Base-by-base conservation (phyloP, 2,329 filamentous ascomycete genomes). In the Penicillium concentricum region DNA sequence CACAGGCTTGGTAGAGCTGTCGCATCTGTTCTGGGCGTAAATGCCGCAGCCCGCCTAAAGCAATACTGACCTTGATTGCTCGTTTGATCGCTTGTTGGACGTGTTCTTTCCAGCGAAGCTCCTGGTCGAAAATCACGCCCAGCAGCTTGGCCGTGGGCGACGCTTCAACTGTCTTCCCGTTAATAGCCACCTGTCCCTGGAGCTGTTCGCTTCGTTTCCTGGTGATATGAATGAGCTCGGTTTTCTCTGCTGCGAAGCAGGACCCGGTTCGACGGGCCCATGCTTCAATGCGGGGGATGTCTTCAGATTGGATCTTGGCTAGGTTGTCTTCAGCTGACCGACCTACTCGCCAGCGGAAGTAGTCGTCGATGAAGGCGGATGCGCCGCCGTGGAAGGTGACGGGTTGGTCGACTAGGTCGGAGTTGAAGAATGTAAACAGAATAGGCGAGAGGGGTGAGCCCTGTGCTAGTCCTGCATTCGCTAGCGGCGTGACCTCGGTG, bases 361-460 rank as follows among this genome's bases (percentile, higher is more conserved):
- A 51, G 20, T 51, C 39, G 16, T 51, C 30, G 26, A 52, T 44
- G 10, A 45, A 52, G 13, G 39, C 32, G 2, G 39, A 51, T 10
- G 49, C 39, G 2, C 49, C 32, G 20, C 49, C 39, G 1, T 51
- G 20, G 32, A 10, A 45, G 10, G 30, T 5, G 30, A 52, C 30
- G 2, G 49, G 39, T 5, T 52, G 39, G 32, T 52, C 49, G 12
- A 52, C 49, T 7, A 32, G 10, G 10, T 32, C 30, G 12, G 9
- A 10, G 30, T 32, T 32, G 30, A 32, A 32, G 30, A 32, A 32
- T 32, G 71, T 63, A 54, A 73, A 76, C 3, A 74, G 58, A 12
- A 73, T 69, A 1, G 66, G 71, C 0, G 71, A 77, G 0, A 77
- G 56, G 1, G 66, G 70, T 0, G 70, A 76, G 2, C 62, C 65